Evolutionary conservation across 2,329 filamentous ascomycete species (phyloP).

Genomic region (Neophaeococcomyces aloes): DNA sequence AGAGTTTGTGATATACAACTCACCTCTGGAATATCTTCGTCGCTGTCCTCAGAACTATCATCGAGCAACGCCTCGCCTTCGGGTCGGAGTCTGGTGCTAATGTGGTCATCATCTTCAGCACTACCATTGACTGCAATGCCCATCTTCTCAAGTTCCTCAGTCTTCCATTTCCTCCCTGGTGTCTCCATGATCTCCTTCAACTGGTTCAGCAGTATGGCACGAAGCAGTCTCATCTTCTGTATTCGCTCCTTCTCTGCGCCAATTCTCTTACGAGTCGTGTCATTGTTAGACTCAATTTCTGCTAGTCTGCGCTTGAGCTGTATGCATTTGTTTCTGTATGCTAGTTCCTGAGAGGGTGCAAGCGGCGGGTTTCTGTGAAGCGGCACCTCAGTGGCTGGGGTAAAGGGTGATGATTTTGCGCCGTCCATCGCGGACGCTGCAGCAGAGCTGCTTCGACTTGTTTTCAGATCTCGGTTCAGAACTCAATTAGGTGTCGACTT

Average conservation of each 20-base stretch:
- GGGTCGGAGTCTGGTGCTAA: conserved; percentile 6
- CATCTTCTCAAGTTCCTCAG: conserved; percentile 57
- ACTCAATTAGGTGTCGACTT: neutral
- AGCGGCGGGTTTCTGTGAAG: conserved; percentile 32
- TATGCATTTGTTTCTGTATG: conserved; percentile 93
- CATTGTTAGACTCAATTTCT: conserved; percentile 87
- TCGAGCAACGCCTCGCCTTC: conserved; percentile 21
- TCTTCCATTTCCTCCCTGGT: conserved; percentile 58
- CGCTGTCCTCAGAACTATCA: conserved; percentile 21
- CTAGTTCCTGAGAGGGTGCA: conserved; percentile 86
- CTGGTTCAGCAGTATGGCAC: conserved; percentile 64
- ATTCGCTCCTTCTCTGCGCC: conserved; percentile 71
- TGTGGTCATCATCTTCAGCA: conserved; percentile 7
- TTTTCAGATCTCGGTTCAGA: neutral
- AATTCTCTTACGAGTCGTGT: conserved; percentile 68
- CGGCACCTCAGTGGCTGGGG: conserved; percentile 16
- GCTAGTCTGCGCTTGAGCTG: conserved; percentile 82
- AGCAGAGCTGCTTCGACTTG: neutral
- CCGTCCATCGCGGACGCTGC: conserved; percentile 15
- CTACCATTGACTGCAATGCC: conserved; percentile 30
- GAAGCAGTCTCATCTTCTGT: conserved; percentile 81
- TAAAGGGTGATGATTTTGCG: conserved; percentile 17
- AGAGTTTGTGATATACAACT: conserved; percentile 12
- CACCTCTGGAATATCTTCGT: conserved; percentile 23
- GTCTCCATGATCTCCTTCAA: conserved; percentile 44